Evolutionary conservation across 2,329 filamentous ascomycete genomes (phyloP), one percentile per base, ranked within the genome.

Genomic region (Ampelomyces quisqualis): DNA sequence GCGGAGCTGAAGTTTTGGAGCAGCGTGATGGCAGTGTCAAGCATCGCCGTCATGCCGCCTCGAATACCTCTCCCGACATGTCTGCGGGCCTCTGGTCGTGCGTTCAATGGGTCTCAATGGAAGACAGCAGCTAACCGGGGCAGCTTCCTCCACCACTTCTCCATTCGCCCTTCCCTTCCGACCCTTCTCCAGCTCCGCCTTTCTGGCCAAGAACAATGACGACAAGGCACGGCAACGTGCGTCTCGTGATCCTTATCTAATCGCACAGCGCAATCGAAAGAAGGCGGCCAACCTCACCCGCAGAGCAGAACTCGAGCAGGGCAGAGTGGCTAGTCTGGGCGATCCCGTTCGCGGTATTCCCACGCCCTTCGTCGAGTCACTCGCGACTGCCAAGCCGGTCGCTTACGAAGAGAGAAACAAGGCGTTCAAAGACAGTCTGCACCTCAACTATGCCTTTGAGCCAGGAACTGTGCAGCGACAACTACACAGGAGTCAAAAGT

Each of bases 341-440:
- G 81, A 94, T 67, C 87, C 90, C 1, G 76, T 98, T 50, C 79
- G 84, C 57, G 93, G 91, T 62, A 77, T 84, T 45, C 70, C 78
- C 24, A 96, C 93, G 11, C 80, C 90, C 20, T 96, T 95, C 63
- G 73, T 95, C 58, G 79, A 88, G 70, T 90, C 88, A 3, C 83
- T 95, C 57, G 85, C 88, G 62, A 80, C 78, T 7, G 83, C 78
- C 15, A 52, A 68, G 4, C 68, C 73, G 1, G 31, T 58, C 35
- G 20, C 52, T 38, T 19, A 51, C 48, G 34, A 52, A 27, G 30
- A 57, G 31, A 40, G 52, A 43, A 35, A 48, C 13, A 57, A 53
- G 36, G 43, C 52, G 10, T 51, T 64, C 1, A 55, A 65, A 22
- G 57, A 60, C 14, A 55, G 65, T 26, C 42, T 47, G 7, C 69